These are phyloP conservation scores for Saccharum spontaneum DNA, from an alignment of 176 grass and related monocot genomes.

Conservation along the genomic window DNA sequence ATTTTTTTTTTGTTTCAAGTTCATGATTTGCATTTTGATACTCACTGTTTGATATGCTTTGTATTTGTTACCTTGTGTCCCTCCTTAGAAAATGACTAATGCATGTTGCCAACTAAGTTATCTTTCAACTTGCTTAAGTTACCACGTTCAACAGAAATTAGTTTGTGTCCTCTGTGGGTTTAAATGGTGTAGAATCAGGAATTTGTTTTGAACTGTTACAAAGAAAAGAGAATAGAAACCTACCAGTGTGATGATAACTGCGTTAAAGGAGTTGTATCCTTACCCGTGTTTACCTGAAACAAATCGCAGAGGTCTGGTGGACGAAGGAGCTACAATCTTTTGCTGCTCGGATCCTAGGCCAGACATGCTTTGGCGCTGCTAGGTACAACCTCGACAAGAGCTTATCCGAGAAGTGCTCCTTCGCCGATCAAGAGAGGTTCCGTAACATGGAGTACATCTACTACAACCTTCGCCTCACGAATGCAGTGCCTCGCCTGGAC, in stretches of 20 bases:
- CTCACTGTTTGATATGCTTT: not conserved
- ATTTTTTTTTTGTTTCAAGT: not conserved
- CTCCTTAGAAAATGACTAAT: not conserved
- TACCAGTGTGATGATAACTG: not conserved
- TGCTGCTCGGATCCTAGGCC: constrained; percentile 52
- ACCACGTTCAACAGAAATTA: not conserved
- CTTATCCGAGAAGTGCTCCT: constrained; percentile 45
- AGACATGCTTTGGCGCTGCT: constrained; percentile 58
- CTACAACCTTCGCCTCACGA: constrained; percentile 49
- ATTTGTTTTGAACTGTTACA: not conserved
- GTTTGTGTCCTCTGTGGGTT: not conserved
- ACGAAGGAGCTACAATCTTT: constrained; percentile 48
- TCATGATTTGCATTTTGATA: not conserved
- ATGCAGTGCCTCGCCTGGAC: not conserved
- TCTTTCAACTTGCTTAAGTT: too few species aligned
- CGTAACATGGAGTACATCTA: constrained; percentile 54
- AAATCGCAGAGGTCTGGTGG: constrained; percentile 74
- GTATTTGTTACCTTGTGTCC: not conserved
- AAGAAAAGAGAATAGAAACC: not conserved
- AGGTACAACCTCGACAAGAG: constrained; percentile 55
- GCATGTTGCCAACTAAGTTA: not conserved
- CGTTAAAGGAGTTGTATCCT: not conserved
- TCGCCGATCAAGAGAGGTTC: constrained; percentile 48
- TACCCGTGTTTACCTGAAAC: not conserved
- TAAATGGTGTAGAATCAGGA: not conserved